Percentiles rank a stretch among this genome's conserved stretches.
Evolutionary conservation across 495 filamentous ascomycete genomes (phyloP).

Genomic region (Penicillium odoratum): DNA sequence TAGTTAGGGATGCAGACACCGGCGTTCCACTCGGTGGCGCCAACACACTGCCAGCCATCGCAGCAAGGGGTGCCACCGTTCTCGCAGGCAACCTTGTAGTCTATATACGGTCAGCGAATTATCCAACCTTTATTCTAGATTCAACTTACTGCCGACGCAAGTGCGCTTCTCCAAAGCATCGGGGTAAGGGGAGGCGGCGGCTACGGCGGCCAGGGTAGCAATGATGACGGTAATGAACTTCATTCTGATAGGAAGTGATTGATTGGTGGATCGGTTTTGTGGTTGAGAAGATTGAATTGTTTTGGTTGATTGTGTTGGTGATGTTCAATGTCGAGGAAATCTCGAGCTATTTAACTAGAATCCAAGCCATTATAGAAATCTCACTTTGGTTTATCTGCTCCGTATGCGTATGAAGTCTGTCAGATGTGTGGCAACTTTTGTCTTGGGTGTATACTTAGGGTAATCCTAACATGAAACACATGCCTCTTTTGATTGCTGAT

Average conservation of each 20-base stretch:
- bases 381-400: not conserved
- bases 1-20: not conserved
- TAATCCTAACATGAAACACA: not conserved
- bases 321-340: not conserved
- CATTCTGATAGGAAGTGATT: not conserved
- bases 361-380: not conserved
- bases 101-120: not conserved
- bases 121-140: not conserved
- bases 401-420: not conserved
- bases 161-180: not conserved
- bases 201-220: not conserved
- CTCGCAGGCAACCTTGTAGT: not conserved
- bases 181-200: not conserved
- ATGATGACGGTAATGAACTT: not conserved
- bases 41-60: not conserved
- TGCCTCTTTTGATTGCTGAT: not conserved
- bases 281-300: not conserved
- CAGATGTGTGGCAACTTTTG: not conserved
- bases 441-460: too few relatives aligned
- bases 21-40: not conserved
- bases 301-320: not conserved
- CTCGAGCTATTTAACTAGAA: not conserved
- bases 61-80: not conserved
- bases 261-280: not conserved
- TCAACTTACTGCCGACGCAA: not conserved